These are phyloP conservation scores for Aspergillus tamarii DNA, from an alignment of 2,329 filamentous ascomycete species.

Conservation along the genomic window DNA sequence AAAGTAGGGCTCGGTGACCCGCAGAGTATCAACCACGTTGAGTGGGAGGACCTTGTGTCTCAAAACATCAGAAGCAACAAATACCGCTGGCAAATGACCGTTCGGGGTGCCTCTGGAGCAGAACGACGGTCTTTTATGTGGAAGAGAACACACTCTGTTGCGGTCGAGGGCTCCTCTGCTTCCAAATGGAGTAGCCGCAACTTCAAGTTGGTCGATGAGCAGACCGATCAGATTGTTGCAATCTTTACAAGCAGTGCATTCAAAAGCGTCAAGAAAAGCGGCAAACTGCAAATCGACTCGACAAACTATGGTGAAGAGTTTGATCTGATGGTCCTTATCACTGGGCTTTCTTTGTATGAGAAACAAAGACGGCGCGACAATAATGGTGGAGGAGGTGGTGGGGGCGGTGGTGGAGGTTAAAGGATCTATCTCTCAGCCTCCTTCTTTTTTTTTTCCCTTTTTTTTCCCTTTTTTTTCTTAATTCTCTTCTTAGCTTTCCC, in stretches of 20 bases:
- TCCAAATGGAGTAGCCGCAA: constrained; percentile 28
- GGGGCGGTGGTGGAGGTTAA: constrained; percentile 16
- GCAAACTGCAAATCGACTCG: constrained; percentile 34
- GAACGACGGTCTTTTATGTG: constrained; percentile 33
- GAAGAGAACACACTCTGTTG: constrained; percentile 37
- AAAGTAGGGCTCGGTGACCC: constrained; percentile 40
- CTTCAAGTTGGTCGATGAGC: constrained; percentile 40
- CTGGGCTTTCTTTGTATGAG: constrained; percentile 30
- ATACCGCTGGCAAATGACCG: constrained; percentile 34
- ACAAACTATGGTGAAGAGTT: constrained; percentile 31
- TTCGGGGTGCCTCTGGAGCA: constrained; percentile 11
- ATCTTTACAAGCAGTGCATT: constrained; percentile 34
- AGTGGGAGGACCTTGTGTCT: constrained; percentile 36
- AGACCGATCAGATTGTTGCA: constrained; percentile 31
- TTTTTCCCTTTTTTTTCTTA: neutral
- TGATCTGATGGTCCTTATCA: constrained; percentile 34
- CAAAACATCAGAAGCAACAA: constrained; percentile 27
- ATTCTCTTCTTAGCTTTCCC: neutral
- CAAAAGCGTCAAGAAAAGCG: constrained; percentile 34
- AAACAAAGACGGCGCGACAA: constrained; percentile 24
- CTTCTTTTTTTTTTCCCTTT: neutral
- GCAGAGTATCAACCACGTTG: constrained; percentile 21
- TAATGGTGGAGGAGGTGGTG: constrained; percentile 11
- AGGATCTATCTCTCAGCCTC: neutral
- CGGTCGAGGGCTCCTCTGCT: constrained; percentile 28